A percentile compares a stretch with the other conserved stretches of the same genome.
phyloP scores from a whole-genome alignment of 257 asterid species.

The Thymus mandschuricus region DNA sequence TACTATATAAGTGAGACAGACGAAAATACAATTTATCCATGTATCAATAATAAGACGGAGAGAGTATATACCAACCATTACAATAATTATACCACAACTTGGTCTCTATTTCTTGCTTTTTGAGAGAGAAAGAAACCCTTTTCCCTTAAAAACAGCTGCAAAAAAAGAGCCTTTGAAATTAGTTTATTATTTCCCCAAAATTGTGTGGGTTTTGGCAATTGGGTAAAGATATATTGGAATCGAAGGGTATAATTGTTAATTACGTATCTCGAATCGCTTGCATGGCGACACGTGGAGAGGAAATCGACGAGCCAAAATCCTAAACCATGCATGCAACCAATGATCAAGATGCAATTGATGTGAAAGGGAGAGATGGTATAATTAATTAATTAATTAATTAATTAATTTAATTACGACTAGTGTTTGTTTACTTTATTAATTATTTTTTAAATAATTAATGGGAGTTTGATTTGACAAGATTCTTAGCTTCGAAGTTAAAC shows the following conservation, averaged over 20 bases:
- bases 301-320: conserved; percentile 49
- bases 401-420: background rate
- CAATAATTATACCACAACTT: conserved; percentile 21
- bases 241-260: background rate
- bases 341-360: conserved; percentile 38
- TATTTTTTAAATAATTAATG: background rate
- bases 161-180: conserved; percentile 28
- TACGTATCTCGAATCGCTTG: conserved; percentile 15
- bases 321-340: conserved; percentile 39
- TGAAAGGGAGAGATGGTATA: conserved; percentile 4
- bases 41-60: too few species aligned
- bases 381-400: too few species aligned
- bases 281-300: conserved; percentile 43
- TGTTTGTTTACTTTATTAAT: background rate
- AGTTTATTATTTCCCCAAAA: too few species aligned
- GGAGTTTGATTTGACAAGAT: conserved; percentile 70
- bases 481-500: conserved; percentile 59
- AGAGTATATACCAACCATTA: too few species aligned
- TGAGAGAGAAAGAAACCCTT: background rate
- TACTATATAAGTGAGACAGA: too few species aligned
- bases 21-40: too few species aligned
- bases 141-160: conserved; percentile 22
- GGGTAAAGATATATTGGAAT: conserved; percentile 28
- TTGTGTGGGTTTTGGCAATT: conserved; percentile 10
- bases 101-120: conserved; percentile 15